These are phyloP conservation scores for Cryptococcus wingfieldii DNA, from an alignment of 1,284 basidiomycete species.

Conservation along the genomic window DNA sequence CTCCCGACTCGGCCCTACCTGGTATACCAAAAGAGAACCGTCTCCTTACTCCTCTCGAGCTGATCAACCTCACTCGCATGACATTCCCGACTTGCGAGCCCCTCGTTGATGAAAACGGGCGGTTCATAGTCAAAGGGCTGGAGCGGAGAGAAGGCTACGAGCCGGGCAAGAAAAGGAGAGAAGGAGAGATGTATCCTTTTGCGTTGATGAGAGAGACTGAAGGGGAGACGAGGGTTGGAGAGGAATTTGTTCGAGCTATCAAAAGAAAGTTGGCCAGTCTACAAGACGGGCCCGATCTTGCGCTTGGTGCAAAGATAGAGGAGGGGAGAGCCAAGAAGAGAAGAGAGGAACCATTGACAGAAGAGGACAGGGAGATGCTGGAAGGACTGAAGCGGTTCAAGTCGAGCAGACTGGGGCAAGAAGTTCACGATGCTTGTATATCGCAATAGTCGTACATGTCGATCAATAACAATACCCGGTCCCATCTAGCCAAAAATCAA, in stretches of 20 bases:
- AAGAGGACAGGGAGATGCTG: constrained; percentile 37
- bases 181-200: constrained; percentile 42
- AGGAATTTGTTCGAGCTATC: constrained; percentile 22
- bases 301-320: neutral
- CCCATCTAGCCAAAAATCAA: no score
- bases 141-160: constrained; percentile 34
- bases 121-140: constrained; percentile 38
- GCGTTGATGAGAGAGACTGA: constrained; percentile 19
- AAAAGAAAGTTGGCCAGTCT: constrained; percentile 29
- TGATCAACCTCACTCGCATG: constrained; percentile 40
- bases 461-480: neutral
- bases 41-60: constrained; percentile 40
- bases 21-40: constrained; percentile 17
- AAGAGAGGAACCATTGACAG: constrained; percentile 12
- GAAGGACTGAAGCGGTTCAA: constrained; percentile 38
- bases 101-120: constrained; percentile 31
- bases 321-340: neutral
- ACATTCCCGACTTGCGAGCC: constrained; percentile 41
- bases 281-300: constrained; percentile 9
- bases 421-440: constrained; percentile 40
- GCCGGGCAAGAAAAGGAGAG: constrained; percentile 18
- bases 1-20: neutral
- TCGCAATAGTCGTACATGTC: constrained; percentile 22
- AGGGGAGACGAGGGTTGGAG: constrained; percentile 9
- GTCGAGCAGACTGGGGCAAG: constrained; percentile 28